phyloP scores from a whole-genome alignment of 495 filamentous ascomycete species.

The Aspergillus olivimuriae region DNA sequence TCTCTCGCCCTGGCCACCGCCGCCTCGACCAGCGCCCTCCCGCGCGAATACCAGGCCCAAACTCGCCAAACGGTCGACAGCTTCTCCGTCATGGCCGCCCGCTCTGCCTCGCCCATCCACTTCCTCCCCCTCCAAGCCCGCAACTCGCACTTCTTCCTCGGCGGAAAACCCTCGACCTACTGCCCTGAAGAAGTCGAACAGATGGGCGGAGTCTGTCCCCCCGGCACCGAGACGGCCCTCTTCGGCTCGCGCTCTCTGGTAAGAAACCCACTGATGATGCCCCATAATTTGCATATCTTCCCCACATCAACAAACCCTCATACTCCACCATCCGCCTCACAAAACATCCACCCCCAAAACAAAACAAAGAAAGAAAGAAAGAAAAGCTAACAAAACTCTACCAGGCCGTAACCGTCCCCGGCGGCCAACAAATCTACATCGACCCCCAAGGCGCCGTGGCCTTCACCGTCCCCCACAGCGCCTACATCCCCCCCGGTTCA shows the following conservation, averaged over 20 bases:
- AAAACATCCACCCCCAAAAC: too few relatives aligned
- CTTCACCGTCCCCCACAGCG: constrained; percentile 57
- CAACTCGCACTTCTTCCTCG: constrained; percentile 34
- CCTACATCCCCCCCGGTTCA: constrained; percentile 48
- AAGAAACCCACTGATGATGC: too few relatives aligned
- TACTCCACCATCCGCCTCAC: too few relatives aligned
- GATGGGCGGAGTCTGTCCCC: constrained; percentile 25
- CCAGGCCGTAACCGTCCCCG: constrained; percentile 51
- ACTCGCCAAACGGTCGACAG: constrained; percentile 6
- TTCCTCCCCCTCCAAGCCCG: constrained; percentile 31
- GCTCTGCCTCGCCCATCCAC: constrained; percentile 41
- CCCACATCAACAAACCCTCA: too few relatives aligned
- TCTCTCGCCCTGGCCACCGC: background rate
- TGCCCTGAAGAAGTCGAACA: constrained; percentile 20
- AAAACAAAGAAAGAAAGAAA: too few relatives aligned
- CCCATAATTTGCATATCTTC: too few relatives aligned
- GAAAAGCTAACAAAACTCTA: constrained; percentile 3
- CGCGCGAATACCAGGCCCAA: background rate
- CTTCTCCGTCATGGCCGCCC: constrained; percentile 32
- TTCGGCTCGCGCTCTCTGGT: constrained; percentile 27
- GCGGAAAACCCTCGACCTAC: constrained; percentile 31
- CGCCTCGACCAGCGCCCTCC: background rate
- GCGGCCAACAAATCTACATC: constrained; percentile 61
- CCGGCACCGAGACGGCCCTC: constrained; percentile 39
- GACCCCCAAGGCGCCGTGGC: constrained; percentile 45